Percentiles rank a stretch among this genome's conserved stretches.
Conservation (phyloP, 306 rosid species). For the Pyrus communis region DNA sequence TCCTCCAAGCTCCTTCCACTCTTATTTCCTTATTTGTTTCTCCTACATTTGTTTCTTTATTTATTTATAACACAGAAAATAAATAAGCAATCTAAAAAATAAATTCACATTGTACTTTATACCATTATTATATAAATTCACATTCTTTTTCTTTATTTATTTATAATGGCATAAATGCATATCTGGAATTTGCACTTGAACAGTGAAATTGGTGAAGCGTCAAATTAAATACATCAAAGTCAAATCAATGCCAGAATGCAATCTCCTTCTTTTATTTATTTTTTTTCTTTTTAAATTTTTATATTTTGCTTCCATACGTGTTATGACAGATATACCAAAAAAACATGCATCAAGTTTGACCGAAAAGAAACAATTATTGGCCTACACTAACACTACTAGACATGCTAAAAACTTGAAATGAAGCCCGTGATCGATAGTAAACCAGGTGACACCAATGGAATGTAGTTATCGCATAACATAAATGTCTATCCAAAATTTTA, state of each 20-base stretch:
- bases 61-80: too few species aligned
- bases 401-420: background rate
- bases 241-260: background rate
- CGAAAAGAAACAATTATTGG: background rate
- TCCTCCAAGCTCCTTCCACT: background rate
- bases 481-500: constrained; percentile 13
- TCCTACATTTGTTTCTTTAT: background rate
- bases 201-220: background rate
- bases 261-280: background rate
- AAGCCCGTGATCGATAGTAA: background rate
- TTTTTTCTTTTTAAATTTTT: too few species aligned
- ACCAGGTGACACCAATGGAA: constrained; percentile 19
- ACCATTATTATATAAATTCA: too few species aligned
- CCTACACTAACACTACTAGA: background rate
- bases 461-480: constrained; percentile 29
- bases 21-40: background rate
- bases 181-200: background rate
- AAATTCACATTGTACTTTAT: too few species aligned
- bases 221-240: background rate
- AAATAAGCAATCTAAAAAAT: too few species aligned
- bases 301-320: background rate
- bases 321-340: background rate
- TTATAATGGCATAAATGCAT: background rate
- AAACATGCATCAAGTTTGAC: background rate
- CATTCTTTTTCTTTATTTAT: background rate